Evolutionary conservation across 1,284 basidiomycete species (phyloP).

Genomic region (Quambalaria eucalypti): DNA sequence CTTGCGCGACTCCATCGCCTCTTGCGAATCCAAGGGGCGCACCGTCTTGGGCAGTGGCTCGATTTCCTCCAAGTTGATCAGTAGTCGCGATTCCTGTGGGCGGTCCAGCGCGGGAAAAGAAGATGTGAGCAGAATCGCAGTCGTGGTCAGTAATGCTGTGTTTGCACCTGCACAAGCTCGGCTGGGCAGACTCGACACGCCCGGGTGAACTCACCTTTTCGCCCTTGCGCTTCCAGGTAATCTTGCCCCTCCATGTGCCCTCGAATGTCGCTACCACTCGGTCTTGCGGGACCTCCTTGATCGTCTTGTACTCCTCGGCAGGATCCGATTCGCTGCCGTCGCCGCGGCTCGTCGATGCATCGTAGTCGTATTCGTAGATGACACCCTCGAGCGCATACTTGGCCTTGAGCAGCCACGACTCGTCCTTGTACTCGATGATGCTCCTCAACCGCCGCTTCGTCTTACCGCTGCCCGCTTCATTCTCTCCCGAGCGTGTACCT

Average conservation of each 20-base stretch:
- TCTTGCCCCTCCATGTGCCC: conserved; percentile 74
- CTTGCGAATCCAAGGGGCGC: conserved; percentile 69
- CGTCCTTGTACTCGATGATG: conserved; percentile 90
- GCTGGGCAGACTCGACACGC: too few relatives aligned
- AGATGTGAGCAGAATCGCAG: background rate
- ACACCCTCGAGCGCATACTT: conserved; percentile 82
- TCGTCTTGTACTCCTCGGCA: conserved; percentile 61
- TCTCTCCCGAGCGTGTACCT: conserved; percentile 51
- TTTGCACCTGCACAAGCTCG: background rate
- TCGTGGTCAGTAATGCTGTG: background rate
- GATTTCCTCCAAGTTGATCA: conserved; percentile 70
- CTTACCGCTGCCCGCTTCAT: too few relatives aligned
- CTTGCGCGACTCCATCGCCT: conserved; percentile 70
- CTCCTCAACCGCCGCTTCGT: conserved; percentile 59
- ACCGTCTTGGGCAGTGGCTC: conserved; percentile 73
- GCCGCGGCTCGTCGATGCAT: conserved; percentile 52
- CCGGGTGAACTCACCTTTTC: conserved; percentile 53
- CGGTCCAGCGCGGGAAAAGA: conserved; percentile 4
- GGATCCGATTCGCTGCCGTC: conserved; percentile 52
- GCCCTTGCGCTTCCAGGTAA: conserved; percentile 70
- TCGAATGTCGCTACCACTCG: conserved; percentile 72
- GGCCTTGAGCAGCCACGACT: conserved; percentile 77
- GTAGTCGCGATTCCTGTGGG: conserved; percentile 57
- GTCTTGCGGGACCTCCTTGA: conserved; percentile 78
- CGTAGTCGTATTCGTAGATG: conserved; percentile 69